Evolutionary conservation across 2,329 filamentous ascomycete species (phyloP), one percentile per base, ranked within the genome.

Genomic region (Ascochyta rabiei): DNA sequence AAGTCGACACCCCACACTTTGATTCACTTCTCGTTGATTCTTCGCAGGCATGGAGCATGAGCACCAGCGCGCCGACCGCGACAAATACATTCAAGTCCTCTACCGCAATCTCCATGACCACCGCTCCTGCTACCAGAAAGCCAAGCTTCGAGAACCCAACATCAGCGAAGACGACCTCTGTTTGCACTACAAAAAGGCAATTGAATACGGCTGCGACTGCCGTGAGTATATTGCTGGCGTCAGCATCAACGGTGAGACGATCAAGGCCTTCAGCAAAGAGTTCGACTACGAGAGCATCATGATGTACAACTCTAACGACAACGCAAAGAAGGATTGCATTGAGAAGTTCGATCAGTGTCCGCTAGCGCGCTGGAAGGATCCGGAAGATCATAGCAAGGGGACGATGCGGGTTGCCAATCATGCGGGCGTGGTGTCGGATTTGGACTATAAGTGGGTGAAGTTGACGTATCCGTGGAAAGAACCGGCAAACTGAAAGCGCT

Each of bases 31-130:
- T 1, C 15, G 47, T 23, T 31, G 24, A 48, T 30, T 23, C 7
- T 2, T 12, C 19, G 0, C 1, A 53, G 51, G 45, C 15, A 56
- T 61, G 56, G 39, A 41, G 10, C 46, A 59, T 15, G 45, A 56
- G 28, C 48, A 59, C 28, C 46, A 51, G 18, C 45, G 48, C 13
- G 4, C 26, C 15, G 39, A 56, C 26, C 19, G 48, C 46, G 52
- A 61, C 43, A 48, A 38, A 15, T 51, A 53, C n/a, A 28, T 53
- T 10, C 19, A 51, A 6, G 30, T 53, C 42, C n/a, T 35, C 3
- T 43, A 53, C 26, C 28, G 30, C 6, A 23, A 24, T 8, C 28
- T 51, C 0, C 18, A 21, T 10, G 34, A 58, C n/a, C 31, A 38
- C 18, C 23, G 40, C 21, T 30, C 40, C 9, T 50, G 47, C 15